These are phyloP conservation scores for Trichoderma orchidacearum DNA, from an alignment of 495 filamentous ascomycete genomes.

Conservation along the genomic window DNA sequence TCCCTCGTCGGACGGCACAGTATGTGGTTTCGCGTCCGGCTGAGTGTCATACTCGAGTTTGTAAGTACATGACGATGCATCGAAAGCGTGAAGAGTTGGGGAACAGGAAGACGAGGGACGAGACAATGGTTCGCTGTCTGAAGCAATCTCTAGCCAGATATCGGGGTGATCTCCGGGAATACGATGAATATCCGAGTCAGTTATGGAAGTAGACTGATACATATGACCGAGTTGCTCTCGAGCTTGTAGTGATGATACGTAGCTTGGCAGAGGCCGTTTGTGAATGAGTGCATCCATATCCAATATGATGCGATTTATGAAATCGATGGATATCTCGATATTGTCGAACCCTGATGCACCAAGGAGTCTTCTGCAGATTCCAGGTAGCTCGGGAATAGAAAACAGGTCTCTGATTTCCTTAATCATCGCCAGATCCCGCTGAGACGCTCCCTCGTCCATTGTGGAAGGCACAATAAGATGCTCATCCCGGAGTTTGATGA, in stretches of 20 bases:
- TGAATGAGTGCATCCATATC: neutral
- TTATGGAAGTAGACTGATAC: too few species aligned
- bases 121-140: neutral
- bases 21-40: too few species aligned
- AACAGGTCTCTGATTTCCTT: neutral
- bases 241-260: neutral
- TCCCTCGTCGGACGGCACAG: too few species aligned
- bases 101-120: neutral
- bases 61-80: too few species aligned
- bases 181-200: too few species aligned
- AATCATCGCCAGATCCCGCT: neutral
- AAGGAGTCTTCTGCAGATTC: neutral
- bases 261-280: neutral
- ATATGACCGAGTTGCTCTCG: neutral
- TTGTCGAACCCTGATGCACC: neutral
- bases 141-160: neutral
- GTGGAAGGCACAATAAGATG: neutral
- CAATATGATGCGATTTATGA: neutral
- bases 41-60: too few species aligned
- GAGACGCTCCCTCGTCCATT: neutral
- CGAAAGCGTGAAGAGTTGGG: neutral
- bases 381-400: neutral
- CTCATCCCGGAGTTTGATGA: neutral
- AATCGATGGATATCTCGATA: neutral
- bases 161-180: neutral